phyloP scores from a whole-genome alignment of 208 protist genomes.

The Trypanosoma melophagium region DNA sequence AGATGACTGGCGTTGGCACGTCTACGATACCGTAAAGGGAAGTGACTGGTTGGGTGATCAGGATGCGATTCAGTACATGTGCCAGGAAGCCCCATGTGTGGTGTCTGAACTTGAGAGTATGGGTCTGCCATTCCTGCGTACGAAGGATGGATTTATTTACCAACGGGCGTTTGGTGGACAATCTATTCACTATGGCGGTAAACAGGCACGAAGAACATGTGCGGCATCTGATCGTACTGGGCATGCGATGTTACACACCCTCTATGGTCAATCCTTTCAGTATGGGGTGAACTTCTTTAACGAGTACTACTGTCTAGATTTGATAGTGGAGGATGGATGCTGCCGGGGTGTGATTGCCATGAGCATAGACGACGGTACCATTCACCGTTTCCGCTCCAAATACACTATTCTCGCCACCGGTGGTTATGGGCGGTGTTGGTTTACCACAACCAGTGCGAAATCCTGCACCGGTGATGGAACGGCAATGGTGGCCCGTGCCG shows the following conservation, averaged over 20 bases:
- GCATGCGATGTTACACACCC: slow-evolving; percentile 98
- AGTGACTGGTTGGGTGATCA: slow-evolving; percentile 98
- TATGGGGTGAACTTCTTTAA: slow-evolving; percentile 98
- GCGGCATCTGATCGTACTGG: slow-evolving; percentile 98
- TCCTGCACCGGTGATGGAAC: slow-evolving; percentile 99
- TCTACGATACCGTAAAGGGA: slow-evolving; percentile 99
- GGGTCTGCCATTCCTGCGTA: slow-evolving; percentile 98
- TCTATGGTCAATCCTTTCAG: slow-evolving; percentile 97
- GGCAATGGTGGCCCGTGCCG: slow-evolving; percentile 98
- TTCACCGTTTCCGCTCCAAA: slow-evolving; percentile 97
- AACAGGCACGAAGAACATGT: slow-evolving; percentile 96
- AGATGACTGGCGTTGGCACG: slow-evolving; percentile 99
- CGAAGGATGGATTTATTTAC: slow-evolving; percentile 98
- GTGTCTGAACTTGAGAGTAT: slow-evolving; percentile 97
- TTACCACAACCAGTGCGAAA: slow-evolving; percentile 97
- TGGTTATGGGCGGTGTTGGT: slow-evolving; percentile 97
- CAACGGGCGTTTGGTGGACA: slow-evolving; percentile 99
- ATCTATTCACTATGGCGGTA: slow-evolving; percentile 96
- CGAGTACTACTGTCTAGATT: slow-evolving; percentile 99
- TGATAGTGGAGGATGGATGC: slow-evolving; percentile 98
- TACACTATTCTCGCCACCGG: slow-evolving; percentile 98
- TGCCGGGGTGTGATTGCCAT: slow-evolving; percentile 96
- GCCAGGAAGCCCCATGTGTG: slow-evolving; percentile 93
- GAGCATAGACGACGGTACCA: slow-evolving; percentile 97
- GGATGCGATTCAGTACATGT: slow-evolving; percentile 99